phyloP scores from a whole-genome alignment of 164 flowering plant species.

The Buxus sempervirens region DNA sequence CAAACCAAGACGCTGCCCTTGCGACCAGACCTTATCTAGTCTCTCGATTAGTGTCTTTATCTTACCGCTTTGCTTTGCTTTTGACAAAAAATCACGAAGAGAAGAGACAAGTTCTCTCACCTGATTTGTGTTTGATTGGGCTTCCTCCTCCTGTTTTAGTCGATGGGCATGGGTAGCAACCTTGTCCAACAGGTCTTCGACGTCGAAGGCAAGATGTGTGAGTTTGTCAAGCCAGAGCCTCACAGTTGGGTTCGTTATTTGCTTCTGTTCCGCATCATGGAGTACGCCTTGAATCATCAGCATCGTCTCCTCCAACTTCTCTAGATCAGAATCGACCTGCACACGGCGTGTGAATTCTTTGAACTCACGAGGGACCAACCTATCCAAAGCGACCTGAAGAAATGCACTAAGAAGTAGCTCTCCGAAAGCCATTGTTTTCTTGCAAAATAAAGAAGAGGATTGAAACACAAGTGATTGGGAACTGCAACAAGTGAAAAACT shows the following conservation, averaged over 20 bases:
- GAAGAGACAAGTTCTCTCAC: background rate
- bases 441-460: no score
- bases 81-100: background rate
- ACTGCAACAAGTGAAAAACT: no score
- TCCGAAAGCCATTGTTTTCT: no score
- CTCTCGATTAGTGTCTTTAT: background rate
- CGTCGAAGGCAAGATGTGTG: background rate
- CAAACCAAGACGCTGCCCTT: background rate
- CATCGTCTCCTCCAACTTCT: no score
- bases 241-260: no score
- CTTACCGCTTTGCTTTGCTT: background rate
- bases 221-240: no score
- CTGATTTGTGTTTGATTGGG: background rate
- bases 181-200: background rate
- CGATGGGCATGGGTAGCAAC: background rate
- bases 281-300: background rate
- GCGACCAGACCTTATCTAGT: background rate
- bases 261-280: conserved; percentile 19
- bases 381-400: no score
- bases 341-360: no score
- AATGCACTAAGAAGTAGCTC: no score
- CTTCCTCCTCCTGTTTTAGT: background rate
- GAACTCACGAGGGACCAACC: no score
- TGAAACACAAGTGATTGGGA: no score
- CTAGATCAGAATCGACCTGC: no score